phyloP scores from a whole-genome alignment of 1,139 yeast species.

The Pichia sp. region DNA sequence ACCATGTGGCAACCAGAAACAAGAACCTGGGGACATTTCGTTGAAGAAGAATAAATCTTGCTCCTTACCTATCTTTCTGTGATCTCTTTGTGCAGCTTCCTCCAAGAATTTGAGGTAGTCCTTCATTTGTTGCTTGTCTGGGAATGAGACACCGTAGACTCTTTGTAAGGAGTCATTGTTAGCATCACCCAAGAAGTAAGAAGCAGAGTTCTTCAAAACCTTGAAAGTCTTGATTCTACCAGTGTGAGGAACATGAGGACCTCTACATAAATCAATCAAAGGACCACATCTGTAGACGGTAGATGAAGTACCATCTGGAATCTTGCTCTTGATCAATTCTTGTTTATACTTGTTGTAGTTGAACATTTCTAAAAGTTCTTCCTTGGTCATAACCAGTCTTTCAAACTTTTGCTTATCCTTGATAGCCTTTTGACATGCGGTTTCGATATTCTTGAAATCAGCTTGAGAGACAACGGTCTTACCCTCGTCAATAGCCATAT shows the following conservation, averaged over 20 bases:
- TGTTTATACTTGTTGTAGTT: slow-evolving; percentile 94
- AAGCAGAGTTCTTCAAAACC: slow-evolving; percentile 90
- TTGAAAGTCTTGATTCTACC: slow-evolving; percentile 95
- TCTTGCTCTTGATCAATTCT: slow-evolving; percentile 74
- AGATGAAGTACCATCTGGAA: slow-evolving; percentile 94
- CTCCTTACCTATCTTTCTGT: slow-evolving; percentile 92
- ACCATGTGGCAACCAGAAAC: slow-evolving; percentile 98
- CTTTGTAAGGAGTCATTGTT: slow-evolving; percentile 94
- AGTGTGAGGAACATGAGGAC: slow-evolving; percentile 98
- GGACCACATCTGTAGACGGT: slow-evolving; percentile 99
- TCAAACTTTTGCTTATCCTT: slow-evolving; percentile 96
- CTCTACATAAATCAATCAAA: slow-evolving; percentile 92
- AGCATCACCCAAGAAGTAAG: slow-evolving; percentile 93
- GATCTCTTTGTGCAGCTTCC: slow-evolving; percentile 97
- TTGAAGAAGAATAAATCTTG: slow-evolving; percentile 94
- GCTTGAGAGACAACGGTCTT: slow-evolving; percentile 69
- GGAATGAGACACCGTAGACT: slow-evolving; percentile 97
- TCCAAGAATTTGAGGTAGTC: slow-evolving; percentile 92
- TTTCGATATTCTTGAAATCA: slow-evolving; percentile 81
- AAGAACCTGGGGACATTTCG: slow-evolving; percentile 96
- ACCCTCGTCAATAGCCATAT: slow-evolving; percentile 82
- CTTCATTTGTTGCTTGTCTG: slow-evolving; percentile 95
- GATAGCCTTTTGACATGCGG: slow-evolving; percentile 83
- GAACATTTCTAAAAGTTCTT: slow-evolving; percentile 88
- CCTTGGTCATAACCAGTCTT: slow-evolving; percentile 88